Evolutionary conservation across 1,139 yeast species (phyloP), one percentile per base, ranked within the genome.

Genomic region (Scheffersomyces cryptocercus): DNA sequence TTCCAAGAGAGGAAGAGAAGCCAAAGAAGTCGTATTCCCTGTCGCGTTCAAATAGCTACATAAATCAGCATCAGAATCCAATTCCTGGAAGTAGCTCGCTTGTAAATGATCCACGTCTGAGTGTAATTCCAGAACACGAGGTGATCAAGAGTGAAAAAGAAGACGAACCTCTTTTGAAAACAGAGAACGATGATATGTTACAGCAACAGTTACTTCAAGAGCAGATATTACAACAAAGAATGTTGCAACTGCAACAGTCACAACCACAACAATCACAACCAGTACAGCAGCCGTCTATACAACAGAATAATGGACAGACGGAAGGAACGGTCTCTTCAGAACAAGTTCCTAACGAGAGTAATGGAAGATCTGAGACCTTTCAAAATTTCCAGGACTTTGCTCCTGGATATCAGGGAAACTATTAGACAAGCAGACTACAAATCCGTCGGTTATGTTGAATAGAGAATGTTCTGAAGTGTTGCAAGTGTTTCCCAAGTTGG

Each of bases 1-100:
- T 93, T 6, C 98, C 99, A 7, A 73, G 98, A 46, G 88, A 82
- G 52, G 87, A 81, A 56, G 85, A 82, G 46, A 78, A 77, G 55
- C 79, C 81, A 4, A 79, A 78, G 52, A 75, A 70, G 47, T 38
- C 63, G 5, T 50, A 50, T 38, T 34, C 54, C 9, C 59, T 44
- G 44, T 30, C 58, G 4, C 48, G 60, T 38, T 38, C 61, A 12
- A 47, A 47, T 28, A 50, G 53, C 28, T 55, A 41, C 36, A 37
- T 40, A 29, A 39, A 46, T n/a, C 44, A 36, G 28, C 36, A 39
- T 5, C 48, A 41, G 8, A 44, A 43, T 16, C 50, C 45, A n/a
- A 32, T 29, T 13, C 30, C 47, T 30, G 20, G 36, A 37, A 11
- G 31, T 40, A 12, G 37, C 35, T 26, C 51, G 42, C 34, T 40